These are phyloP conservation scores for Cercophora sp. DNA, from an alignment of 495 filamentous ascomycete genomes.

Conservation along the genomic window DNA sequence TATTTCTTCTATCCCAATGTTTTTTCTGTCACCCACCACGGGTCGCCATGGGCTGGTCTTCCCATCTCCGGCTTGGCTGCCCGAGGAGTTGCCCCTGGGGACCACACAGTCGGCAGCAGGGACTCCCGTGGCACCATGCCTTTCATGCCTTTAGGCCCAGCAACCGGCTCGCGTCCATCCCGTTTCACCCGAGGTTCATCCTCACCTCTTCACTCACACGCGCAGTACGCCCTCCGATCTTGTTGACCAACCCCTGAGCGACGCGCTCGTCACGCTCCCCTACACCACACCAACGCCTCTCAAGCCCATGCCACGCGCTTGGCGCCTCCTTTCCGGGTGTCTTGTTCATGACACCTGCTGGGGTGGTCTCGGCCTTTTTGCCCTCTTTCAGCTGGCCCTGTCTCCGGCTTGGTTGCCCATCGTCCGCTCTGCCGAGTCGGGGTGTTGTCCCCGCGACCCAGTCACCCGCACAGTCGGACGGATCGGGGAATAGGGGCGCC, in stretches of 20 bases:
- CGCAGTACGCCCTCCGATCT: neutral
- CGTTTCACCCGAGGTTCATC: too few species aligned
- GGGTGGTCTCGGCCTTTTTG: neutral
- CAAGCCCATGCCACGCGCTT: neutral
- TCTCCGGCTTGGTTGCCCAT: neutral
- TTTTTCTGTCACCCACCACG: too few species aligned
- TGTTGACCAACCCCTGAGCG: neutral
- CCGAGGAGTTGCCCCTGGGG: too few species aligned
- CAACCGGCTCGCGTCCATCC: too few species aligned
- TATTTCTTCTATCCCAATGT: too few species aligned
- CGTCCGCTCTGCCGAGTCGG: neutral
- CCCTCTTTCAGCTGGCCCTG: constrained; percentile 4
- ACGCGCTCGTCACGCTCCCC: neutral
- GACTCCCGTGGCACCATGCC: too few species aligned
- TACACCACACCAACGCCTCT: neutral
- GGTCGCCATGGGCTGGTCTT: too few species aligned
- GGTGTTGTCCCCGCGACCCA: constrained; percentile 1
- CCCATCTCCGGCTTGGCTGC: too few species aligned
- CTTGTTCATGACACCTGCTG: neutral
- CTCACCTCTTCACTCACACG: too few species aligned
- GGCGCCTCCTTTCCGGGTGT: neutral
- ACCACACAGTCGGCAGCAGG: too few species aligned
- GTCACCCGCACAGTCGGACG: constrained; percentile 1
- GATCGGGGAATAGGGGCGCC: constrained; percentile 1
- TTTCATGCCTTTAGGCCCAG: too few species aligned